Base-by-base conservation (phyloP, 1,284 basidiomycete species). In the Fomitopsis betulina region DNA sequence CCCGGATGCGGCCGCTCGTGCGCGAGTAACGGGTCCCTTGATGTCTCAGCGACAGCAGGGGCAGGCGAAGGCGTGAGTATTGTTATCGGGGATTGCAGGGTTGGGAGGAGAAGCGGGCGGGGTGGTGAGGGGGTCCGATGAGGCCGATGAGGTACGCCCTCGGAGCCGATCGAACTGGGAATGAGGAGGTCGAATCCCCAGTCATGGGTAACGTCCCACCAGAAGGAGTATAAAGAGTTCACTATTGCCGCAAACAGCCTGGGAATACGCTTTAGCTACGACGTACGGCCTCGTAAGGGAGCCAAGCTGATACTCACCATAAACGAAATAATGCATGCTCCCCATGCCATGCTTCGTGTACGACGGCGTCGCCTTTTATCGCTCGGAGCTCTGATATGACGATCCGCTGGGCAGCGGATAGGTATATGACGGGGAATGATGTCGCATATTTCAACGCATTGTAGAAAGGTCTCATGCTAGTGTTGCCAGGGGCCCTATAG, bases 191-290 rank as follows among this genome's bases (percentile, higher is more conserved):
- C 84, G 50, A 99, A 79, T 0, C 97, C 97, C 96, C 96, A 99
- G 73, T 99, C 97, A 70, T 98, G 94, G 49, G 93, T 94, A 35
- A 99, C 84, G 73, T 99, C 97, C 97, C 97, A 99, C 93, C 94
- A 99, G 73, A 97, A 98, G 6, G 94, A 96, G 74, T 94, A 99
- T 47, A 93, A 73, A 1, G 95, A 96, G 73, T 99, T 99, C 65
- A 97, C 73, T 15, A 84, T 80, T 27, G 94, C 95, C 12, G 89
- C 84, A 25, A 96, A 73, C 15, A 98, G 73, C 97, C 94, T 95
- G 53, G 15, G 32, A 19, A 19, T 4, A 17, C 42, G 19, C 5
- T 42, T 25, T 4, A 55, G 39, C 23, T 17, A 25, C 13, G 9
- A 5, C 17, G 10, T 6, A 10, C 35, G 8, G 25, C 33, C n/a